Evolutionary conservation across 2,329 filamentous ascomycete species (phyloP).

Genomic region (Dendryphion nanum): DNA sequence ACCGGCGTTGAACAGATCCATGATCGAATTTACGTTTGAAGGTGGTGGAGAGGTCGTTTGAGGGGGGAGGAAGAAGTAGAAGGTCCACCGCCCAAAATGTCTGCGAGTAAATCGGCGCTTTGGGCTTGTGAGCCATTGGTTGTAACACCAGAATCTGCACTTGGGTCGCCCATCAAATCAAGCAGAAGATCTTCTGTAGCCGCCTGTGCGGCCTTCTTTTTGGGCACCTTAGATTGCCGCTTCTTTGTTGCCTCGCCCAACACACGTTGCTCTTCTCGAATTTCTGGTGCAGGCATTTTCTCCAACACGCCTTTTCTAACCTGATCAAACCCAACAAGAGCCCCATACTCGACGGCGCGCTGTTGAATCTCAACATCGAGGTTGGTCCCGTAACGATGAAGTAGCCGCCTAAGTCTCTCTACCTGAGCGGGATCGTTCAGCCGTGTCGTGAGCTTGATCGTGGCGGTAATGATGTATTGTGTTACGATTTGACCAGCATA

Average conservation of each 20-base stretch:
- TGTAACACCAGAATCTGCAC: conserved; percentile 57
- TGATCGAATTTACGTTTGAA: conserved; percentile 62
- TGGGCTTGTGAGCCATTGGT: conserved; percentile 60
- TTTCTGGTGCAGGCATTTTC: conserved; percentile 96
- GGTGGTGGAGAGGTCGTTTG: conserved; percentile 37
- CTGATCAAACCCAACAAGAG: conserved; percentile 87
- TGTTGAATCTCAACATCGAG: conserved; percentile 96
- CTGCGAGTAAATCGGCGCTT: conserved; percentile 83
- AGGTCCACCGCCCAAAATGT: conserved; percentile 79
- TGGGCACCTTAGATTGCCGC: conserved; percentile 54
- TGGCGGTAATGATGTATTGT: conserved; percentile 92
- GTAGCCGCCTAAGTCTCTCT: conserved; percentile 76
- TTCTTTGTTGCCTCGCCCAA: conserved; percentile 70
- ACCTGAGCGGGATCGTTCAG: conserved; percentile 81
- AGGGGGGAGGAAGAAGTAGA: conserved; percentile 44
- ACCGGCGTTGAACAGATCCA: conserved; percentile 75
- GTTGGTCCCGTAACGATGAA: conserved; percentile 77
- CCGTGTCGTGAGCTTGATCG: conserved; percentile 92
- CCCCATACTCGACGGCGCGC: conserved; percentile 89
- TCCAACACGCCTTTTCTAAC: conserved; percentile 88
- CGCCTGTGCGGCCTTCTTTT: conserved; percentile 73
- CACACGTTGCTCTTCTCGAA: conserved; percentile 90
- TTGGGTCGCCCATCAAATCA: conserved; percentile 85
- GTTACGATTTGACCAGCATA: conserved; percentile 89
- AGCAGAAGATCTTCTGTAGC: conserved; percentile 88